Conservation (phyloP, 148 eudicot genomes). For the Vaccinium darrowii region DNA sequence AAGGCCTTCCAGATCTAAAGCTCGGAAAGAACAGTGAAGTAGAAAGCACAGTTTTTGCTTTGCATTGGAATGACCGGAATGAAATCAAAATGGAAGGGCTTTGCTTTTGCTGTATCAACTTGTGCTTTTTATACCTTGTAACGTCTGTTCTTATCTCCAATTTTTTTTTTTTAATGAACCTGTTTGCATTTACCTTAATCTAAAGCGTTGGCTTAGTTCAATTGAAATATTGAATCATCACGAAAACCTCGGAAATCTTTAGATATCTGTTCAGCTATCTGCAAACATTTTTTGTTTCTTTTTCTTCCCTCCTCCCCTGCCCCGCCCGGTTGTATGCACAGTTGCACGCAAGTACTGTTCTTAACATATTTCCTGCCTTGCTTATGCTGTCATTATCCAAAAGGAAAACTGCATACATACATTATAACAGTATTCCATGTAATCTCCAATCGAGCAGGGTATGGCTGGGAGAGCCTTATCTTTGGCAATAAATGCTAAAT, state of each 20-base stretch:
- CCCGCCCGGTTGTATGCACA: not conserved
- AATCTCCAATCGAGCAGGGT: too few species aligned
- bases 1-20: slow-evolving; percentile 67
- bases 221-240: not conserved
- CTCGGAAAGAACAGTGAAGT: slow-evolving; percentile 65
- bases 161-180: not conserved
- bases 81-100: slow-evolving; percentile 12
- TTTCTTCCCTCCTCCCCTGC: not conserved
- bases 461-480: too few species aligned
- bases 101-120: slow-evolving; percentile 1
- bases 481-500: too few species aligned
- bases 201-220: not conserved
- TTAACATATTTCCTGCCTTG: too few species aligned
- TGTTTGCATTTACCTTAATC: not conserved
- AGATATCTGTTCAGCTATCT: not conserved
- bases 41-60: slow-evolving; percentile 4
- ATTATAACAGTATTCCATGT: too few species aligned
- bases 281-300: not conserved
- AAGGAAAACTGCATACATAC: not conserved
- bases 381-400: not conserved
- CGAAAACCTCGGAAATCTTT: not conserved
- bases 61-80: not conserved
- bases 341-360: not conserved
- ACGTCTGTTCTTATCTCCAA: not conserved
- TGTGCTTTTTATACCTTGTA: not conserved